These are phyloP conservation scores for Fusarium sp. DNA, from an alignment of 2,329 filamentous ascomycete genomes.

Conservation along the genomic window DNA sequence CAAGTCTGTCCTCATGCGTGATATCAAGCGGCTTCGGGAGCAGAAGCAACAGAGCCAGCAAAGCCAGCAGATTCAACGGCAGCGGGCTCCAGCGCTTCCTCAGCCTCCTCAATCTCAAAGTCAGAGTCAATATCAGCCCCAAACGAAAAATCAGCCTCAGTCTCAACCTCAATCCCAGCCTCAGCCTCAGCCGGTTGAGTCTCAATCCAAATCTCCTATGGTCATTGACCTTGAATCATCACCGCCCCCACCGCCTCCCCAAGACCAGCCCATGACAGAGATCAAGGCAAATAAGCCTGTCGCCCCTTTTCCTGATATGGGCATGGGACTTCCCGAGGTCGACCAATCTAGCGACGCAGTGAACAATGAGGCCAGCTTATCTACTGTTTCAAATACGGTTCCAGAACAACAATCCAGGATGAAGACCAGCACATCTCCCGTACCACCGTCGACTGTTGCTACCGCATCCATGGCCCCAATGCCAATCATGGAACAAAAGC, in stretches of 20 bases:
- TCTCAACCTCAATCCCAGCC: slow-evolving; percentile 36
- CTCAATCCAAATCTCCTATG: slow-evolving; percentile 55
- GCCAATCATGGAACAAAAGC: slow-evolving; percentile 48
- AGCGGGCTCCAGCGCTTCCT: slow-evolving; percentile 29
- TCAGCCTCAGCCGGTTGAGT: slow-evolving; percentile 51
- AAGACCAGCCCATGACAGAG: slow-evolving; percentile 53
- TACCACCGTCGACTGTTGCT: slow-evolving; percentile 13
- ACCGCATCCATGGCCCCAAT: slow-evolving; percentile 47
- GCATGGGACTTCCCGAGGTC: slow-evolving; percentile 59
- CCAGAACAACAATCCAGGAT: slow-evolving; percentile 40
- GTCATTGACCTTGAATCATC: slow-evolving; percentile 56
- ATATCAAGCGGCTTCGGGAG: slow-evolving; percentile 60
- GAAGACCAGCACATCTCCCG: slow-evolving; percentile 46
- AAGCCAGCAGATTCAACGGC: slow-evolving; percentile 33
- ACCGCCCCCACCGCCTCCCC: slow-evolving; percentile 43
- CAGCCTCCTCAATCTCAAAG: slow-evolving; percentile 46
- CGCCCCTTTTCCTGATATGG: slow-evolving; percentile 70
- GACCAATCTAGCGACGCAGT: slow-evolving; percentile 33
- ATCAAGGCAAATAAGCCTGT: slow-evolving; percentile 58
- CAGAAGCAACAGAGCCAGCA: slow-evolving; percentile 46
- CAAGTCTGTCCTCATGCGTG: slow-evolving; percentile 68
- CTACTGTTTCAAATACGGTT: slow-evolving; percentile 23
- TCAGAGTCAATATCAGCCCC: slow-evolving; percentile 3
- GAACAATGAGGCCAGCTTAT: slow-evolving; percentile 43
- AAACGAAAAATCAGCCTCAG: background rate